Conservation (phyloP, 140 eudicot species). For the Bidens hawaiensis region DNA sequence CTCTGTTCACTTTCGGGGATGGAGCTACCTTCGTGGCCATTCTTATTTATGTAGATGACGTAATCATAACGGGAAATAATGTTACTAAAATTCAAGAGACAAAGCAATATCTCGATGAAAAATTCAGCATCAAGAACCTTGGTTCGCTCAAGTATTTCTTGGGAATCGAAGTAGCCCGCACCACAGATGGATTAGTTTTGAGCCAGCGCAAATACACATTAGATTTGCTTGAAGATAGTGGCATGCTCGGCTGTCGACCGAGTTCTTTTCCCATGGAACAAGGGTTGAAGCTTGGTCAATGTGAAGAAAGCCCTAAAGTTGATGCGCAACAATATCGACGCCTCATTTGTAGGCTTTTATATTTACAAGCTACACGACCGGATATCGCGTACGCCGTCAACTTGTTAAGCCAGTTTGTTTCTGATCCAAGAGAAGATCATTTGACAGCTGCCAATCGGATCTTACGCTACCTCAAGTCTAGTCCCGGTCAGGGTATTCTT, state of each 20-base stretch:
- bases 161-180: neutral
- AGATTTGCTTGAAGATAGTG: neutral
- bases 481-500: conserved; percentile 5
- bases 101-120: neutral
- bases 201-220: neutral
- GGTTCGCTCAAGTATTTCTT: neutral
- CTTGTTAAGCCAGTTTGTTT: neutral
- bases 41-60: neutral
- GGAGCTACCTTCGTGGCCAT: neutral
- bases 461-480: conserved; percentile 3
- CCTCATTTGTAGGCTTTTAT: neutral
- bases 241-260: neutral
- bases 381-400: neutral
- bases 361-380: neutral
- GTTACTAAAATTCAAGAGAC: neutral
- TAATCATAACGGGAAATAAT: neutral
- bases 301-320: neutral
- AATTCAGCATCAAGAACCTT: neutral
- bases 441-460: neutral
- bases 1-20: neutral
- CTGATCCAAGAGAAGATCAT: neutral
- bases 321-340: neutral
- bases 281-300: neutral
- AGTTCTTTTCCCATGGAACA: neutral
- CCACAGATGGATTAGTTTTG: neutral